phyloP scores from a whole-genome alignment of 179 eudicot genomes.

The Actinidia arguta region DNA sequence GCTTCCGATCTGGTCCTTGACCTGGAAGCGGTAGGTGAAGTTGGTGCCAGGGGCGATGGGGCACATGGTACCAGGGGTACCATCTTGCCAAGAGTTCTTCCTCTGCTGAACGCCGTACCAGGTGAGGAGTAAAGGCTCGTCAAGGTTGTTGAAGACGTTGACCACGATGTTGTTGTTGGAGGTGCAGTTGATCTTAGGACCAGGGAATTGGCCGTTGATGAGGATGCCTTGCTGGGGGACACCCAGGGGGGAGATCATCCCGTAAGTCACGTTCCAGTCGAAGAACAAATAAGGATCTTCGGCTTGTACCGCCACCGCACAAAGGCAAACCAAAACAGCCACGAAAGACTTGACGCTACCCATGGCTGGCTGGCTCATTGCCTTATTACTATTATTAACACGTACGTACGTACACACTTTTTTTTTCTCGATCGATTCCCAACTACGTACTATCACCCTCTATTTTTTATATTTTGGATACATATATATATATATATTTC shows the following conservation, averaged over 20 bases:
- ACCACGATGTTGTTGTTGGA: conserved; percentile 40
- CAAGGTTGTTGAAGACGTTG: conserved; percentile 37
- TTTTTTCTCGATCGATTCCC: not conserved
- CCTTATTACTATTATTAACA: no score
- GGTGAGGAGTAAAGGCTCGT: conserved; percentile 43
- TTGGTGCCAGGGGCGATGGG: conserved; percentile 39
- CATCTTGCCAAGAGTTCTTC: conserved; percentile 44
- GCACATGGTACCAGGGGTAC: conserved; percentile 38
- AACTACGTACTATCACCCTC: no score
- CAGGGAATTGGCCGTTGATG: conserved; percentile 39
- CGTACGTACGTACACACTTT: no score
- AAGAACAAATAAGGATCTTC: conserved; percentile 40
- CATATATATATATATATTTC: not conserved
- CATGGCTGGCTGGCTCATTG: not conserved
- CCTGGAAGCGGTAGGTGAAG: conserved; percentile 35
- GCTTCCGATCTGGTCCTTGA: conserved; percentile 50
- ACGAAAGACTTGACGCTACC: conserved; percentile 14
- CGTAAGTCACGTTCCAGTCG: conserved; percentile 37
- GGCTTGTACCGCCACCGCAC: conserved; percentile 16
- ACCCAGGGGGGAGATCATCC: conserved; percentile 36
- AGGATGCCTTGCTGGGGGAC: conserved; percentile 36
- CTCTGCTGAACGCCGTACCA: conserved; percentile 44
- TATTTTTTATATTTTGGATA: not conserved
- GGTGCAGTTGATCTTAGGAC: conserved; percentile 40
- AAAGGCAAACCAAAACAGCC: conserved; percentile 19